These are phyloP conservation scores for Suhomyces ambrosiae DNA, from an alignment of 1,139 yeast species.

Conservation along the genomic window DNA sequence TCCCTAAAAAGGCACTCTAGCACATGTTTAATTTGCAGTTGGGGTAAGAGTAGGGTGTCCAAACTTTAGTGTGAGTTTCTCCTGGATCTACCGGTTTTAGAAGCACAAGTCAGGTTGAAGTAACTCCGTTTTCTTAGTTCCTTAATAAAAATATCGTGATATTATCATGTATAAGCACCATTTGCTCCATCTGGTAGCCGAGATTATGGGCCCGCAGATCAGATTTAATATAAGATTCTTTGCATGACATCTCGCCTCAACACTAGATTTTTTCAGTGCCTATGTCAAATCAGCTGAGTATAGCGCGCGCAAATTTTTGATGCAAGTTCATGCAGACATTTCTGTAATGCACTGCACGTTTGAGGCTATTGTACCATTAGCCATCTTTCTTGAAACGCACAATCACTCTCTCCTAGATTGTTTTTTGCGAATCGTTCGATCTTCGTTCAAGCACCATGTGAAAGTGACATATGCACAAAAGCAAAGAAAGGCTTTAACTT, in stretches of 20 bases:
- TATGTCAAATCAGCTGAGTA: background rate
- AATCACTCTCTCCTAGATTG: background rate
- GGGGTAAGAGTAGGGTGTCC: too few relatives aligned
- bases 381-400: slow-evolving; percentile 2
- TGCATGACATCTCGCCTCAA: slow-evolving; percentile 8
- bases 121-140: too few relatives aligned
- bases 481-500: background rate
- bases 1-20: too few relatives aligned
- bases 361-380: background rate
- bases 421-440: slow-evolving; percentile 1
- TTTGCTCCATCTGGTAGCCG: too few relatives aligned
- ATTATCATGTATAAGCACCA: too few relatives aligned
- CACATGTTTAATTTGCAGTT: too few relatives aligned
- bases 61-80: too few relatives aligned
- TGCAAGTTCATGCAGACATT: slow-evolving; percentile 5
- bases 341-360: slow-evolving; percentile 1
- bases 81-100: too few relatives aligned
- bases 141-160: too few relatives aligned
- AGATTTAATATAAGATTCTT: slow-evolving; percentile 3
- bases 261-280: slow-evolving; percentile 2
- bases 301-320: background rate
- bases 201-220: background rate
- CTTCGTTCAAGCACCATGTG: slow-evolving; percentile 4
- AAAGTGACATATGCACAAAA: slow-evolving; percentile 2
- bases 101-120: too few relatives aligned